Conservation (phyloP, 345 rosid species). For the Corymbia maculata region DNA sequence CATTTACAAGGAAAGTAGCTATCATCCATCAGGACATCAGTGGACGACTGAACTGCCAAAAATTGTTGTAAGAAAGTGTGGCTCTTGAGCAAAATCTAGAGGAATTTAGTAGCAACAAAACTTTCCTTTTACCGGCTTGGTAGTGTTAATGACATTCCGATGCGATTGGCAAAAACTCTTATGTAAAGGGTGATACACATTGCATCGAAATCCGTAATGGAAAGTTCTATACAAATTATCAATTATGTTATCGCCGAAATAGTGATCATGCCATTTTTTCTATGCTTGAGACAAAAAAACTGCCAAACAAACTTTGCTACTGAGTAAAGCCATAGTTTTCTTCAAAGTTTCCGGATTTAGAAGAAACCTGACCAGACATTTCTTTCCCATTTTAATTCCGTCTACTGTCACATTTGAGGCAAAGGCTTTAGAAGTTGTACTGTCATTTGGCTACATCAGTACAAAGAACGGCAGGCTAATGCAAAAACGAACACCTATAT, state of each 20-base stretch:
- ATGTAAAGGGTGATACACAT: neutral
- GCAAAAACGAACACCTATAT: neutral
- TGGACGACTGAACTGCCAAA: constrained; percentile 21
- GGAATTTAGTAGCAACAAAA: neutral
- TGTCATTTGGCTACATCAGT: neutral
- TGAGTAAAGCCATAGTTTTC: neutral
- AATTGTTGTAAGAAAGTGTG: neutral
- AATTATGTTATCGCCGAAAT: neutral
- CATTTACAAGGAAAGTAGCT: neutral
- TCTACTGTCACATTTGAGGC: neutral
- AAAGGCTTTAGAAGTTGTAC: neutral
- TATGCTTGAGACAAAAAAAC: neutral
- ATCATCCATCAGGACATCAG: constrained; percentile 13
- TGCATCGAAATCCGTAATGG: neutral
- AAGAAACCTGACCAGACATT: too few relatives aligned
- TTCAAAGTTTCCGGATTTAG: too few relatives aligned
- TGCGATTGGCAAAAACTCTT: neutral
- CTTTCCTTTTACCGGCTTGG: neutral
- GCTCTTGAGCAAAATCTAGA: neutral
- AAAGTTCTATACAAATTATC: neutral
- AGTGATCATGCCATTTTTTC: neutral
- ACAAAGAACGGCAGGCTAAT: neutral
- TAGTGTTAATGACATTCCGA: neutral
- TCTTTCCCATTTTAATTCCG: neutral
- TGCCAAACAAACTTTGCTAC: neutral